phyloP scores from a whole-genome alignment of 306 rosid species.

The Malus orientalis region DNA sequence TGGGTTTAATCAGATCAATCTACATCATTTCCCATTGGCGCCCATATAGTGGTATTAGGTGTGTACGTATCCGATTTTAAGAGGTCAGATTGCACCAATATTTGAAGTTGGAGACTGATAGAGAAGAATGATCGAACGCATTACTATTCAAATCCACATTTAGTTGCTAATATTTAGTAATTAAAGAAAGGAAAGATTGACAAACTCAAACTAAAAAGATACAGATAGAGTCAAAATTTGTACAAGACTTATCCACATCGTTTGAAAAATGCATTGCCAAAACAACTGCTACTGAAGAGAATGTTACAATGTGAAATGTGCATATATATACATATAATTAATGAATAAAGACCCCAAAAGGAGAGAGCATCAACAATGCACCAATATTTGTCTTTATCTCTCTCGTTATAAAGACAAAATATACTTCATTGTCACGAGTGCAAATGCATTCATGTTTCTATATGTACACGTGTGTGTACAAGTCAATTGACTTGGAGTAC shows the following conservation, averaged over 20 bases:
- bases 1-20: slow-evolving; percentile 10
- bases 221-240: neutral
- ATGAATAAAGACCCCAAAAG: too few species aligned
- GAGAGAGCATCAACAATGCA: neutral
- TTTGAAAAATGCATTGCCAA: neutral
- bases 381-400: neutral
- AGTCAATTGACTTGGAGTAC: too few species aligned
- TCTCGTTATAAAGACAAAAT: neutral
- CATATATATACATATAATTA: neutral
- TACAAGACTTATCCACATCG: neutral
- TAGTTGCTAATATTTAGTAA: neutral
- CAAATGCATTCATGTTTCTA: neutral
- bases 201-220: neutral
- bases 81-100: neutral
- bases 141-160: neutral
- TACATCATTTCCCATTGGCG: neutral
- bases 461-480: too few species aligned
- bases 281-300: slow-evolving; percentile 3
- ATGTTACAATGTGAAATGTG: neutral
- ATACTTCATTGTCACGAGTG: neutral
- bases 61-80: neutral
- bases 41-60: slow-evolving; percentile 27
- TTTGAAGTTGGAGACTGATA: neutral
- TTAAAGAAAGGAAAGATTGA: neutral
- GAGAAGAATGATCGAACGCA: neutral